A percentile compares a stretch with the other conserved stretches of the same genome.
Conservation (phyloP, 805 yeast genomes). For the Candida pseudofarinosa region DNA sequence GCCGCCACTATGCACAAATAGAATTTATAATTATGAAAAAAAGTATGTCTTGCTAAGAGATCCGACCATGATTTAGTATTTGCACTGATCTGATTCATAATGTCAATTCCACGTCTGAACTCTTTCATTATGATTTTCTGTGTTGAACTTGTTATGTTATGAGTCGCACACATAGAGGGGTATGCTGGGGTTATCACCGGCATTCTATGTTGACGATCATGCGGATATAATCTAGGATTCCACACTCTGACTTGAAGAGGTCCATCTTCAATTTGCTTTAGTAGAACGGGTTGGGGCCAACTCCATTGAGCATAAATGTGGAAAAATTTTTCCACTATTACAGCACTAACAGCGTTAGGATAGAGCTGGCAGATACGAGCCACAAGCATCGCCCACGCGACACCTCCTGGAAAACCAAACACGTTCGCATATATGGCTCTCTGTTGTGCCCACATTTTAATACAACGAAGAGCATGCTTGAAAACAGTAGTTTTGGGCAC, state of each 20-base stretch:
- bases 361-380: slow-evolving; percentile 95
- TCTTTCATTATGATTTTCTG: slow-evolving; percentile 79
- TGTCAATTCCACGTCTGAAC: slow-evolving; percentile 66
- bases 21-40: slow-evolving; percentile 79
- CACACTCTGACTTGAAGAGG: slow-evolving; percentile 94
- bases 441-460: slow-evolving; percentile 95
- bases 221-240: slow-evolving; percentile 90
- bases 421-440: slow-evolving; percentile 92
- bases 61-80: slow-evolving; percentile 72
- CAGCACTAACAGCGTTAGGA: slow-evolving; percentile 94
- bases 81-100: slow-evolving; percentile 61
- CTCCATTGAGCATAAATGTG: slow-evolving; percentile 84
- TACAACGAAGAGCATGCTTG: slow-evolving; percentile 86
- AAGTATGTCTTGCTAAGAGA: slow-evolving; percentile 73
- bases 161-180: slow-evolving; percentile 99
- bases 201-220: slow-evolving; percentile 88
- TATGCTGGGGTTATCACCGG: slow-evolving; percentile 98
- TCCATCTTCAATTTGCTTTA: slow-evolving; percentile 94
- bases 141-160: slow-evolving; percentile 86
- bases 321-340: slow-evolving; percentile 85
- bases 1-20: slow-evolving; percentile 80
- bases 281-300: slow-evolving; percentile 97
- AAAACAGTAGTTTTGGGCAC: slow-evolving; percentile 94
- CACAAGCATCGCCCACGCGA: slow-evolving; percentile 99
- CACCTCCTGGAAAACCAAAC: slow-evolving; percentile 98